Percentiles rank a stretch among this genome's conserved stretches.
Conservation (phyloP, 1,284 basidiomycete species). For the Rhodotorula sp. region DNA sequence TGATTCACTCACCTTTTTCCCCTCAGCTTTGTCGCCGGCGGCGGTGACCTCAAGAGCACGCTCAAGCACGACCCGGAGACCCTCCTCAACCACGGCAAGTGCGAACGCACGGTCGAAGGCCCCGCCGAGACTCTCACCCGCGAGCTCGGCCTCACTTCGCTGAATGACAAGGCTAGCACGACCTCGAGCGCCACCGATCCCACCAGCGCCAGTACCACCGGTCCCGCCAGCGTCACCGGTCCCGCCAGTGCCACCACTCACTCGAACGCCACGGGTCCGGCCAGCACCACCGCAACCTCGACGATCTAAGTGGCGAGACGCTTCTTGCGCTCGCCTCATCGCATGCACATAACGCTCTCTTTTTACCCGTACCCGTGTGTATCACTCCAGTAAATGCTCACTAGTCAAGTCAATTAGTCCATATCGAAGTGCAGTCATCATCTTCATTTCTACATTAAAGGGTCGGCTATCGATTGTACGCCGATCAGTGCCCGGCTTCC, state of each 20-base stretch:
- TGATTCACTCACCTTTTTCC: neutral
- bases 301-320: neutral
- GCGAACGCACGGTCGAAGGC: constrained; percentile 31
- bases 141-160: constrained; percentile 18
- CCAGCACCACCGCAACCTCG: neutral
- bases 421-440: too few species aligned
- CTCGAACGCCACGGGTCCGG: too few species aligned
- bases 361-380: too few species aligned
- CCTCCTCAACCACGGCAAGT: constrained; percentile 22
- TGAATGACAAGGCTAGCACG: constrained; percentile 6
- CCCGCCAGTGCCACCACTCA: too few species aligned
- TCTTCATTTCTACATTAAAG: neutral
- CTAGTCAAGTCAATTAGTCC: too few species aligned
- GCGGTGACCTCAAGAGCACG: constrained; percentile 37
- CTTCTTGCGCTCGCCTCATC: neutral
- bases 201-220: too few species aligned
- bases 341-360: too few species aligned
- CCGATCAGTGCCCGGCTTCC: neutral
- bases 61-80: constrained; percentile 25
- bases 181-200: neutral
- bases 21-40: constrained; percentile 27
- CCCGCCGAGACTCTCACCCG: constrained; percentile 30
- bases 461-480: too few species aligned
- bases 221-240: neutral
- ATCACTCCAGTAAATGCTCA: too few species aligned